These are phyloP conservation scores for Cutaneotrichosporon curvatum DNA, from an alignment of 1,284 basidiomycete genomes.

Conservation along the genomic window DNA sequence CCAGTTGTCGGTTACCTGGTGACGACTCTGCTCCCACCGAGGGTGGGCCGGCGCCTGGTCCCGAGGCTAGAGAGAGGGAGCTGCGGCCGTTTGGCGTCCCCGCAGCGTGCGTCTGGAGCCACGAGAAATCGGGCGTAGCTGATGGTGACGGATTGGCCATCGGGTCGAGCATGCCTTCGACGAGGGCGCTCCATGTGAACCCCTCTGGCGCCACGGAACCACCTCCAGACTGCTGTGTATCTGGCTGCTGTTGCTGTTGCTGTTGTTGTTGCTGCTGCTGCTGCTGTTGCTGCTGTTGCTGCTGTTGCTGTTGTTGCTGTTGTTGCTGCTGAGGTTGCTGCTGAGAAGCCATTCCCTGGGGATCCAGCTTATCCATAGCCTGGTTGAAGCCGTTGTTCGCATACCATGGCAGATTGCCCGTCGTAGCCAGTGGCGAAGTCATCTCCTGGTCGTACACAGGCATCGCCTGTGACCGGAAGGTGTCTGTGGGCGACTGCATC, in stretches of 20 bases:
- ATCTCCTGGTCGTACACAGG: conserved; percentile 3
- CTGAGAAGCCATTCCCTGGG: not conserved
- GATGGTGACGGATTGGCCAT: conserved; percentile 1
- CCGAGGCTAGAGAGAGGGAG: not conserved
- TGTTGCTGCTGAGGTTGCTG: conserved; percentile 1
- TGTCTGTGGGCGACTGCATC: conserved; percentile 12
- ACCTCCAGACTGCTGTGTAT: no score
- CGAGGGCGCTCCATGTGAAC: conserved; percentile 17
- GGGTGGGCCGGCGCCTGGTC: no score
- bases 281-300: not conserved
- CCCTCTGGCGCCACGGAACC: not conserved
- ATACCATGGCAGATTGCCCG: conserved; percentile 5
- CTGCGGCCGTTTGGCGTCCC: conserved; percentile 4
- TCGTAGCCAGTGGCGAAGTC: not conserved
- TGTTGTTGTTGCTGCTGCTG: not conserved
- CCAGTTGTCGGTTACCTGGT: no score
- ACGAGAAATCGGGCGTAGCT: conserved; percentile 10
- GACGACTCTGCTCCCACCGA: no score
- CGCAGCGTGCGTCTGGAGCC: conserved; percentile 6
- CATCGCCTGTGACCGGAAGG: conserved; percentile 8
- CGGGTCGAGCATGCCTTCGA: conserved; percentile 16
- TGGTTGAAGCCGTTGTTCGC: conserved; percentile 1
- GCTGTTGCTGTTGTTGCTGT: not conserved
- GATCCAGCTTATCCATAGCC: not conserved
- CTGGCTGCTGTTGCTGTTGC: not conserved